phyloP scores from a whole-genome alignment of 116 monocot species.

The Papilionanthe hybrid region DNA sequence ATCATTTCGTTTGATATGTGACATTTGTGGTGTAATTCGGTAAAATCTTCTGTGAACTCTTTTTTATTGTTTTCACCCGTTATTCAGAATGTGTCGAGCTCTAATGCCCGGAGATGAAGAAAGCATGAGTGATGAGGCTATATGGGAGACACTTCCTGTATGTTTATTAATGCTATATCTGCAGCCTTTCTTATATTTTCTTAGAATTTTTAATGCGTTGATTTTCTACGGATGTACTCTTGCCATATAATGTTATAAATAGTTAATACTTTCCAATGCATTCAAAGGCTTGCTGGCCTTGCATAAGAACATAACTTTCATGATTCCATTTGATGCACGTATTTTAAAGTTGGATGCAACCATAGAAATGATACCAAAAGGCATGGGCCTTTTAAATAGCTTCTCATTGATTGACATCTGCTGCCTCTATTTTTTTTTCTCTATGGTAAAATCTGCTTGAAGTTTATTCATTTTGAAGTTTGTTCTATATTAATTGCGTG shows the following conservation, averaged over 20 bases:
- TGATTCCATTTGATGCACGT: too few species aligned
- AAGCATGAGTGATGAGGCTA: constrained; percentile 90
- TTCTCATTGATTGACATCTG: too few species aligned
- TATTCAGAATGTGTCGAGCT: constrained; percentile 78
- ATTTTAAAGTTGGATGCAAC: too few species aligned
- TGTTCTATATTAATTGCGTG: too few species aligned
- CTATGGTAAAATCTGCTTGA: too few species aligned
- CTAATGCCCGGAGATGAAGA: constrained; percentile 99
- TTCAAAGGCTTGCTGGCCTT: too few species aligned
- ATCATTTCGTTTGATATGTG: not conserved
- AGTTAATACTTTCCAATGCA: not conserved
- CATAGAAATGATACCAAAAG: too few species aligned
- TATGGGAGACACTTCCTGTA: constrained; percentile 98
- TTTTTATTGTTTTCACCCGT: constrained; percentile 1
- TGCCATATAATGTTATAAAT: not conserved
- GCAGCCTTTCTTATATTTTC: not conserved
- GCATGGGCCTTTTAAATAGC: too few species aligned
- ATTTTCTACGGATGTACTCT: not conserved
- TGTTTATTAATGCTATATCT: constrained; percentile 19
- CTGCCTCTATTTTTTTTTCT: too few species aligned
- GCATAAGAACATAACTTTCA: too few species aligned
- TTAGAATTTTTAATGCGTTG: not conserved
- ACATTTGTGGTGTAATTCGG: not conserved
- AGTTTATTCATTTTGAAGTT: too few species aligned
- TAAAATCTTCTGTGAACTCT: constrained; percentile 3